Conservation (phyloP, 768 basidiomycete species). For the Mycena metata region DNA sequence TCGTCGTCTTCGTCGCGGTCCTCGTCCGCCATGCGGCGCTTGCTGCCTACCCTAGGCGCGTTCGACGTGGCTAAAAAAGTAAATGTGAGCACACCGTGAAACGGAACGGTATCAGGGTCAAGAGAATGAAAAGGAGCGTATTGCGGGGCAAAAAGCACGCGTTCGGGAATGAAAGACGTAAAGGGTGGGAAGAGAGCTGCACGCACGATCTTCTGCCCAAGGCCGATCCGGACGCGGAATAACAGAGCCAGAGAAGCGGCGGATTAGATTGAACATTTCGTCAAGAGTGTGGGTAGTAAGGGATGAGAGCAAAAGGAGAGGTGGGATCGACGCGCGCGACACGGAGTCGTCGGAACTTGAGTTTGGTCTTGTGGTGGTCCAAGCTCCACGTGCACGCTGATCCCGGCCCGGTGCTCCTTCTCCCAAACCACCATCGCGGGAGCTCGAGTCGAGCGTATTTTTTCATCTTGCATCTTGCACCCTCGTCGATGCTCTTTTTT, state of each 20-base stretch:
- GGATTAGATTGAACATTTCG: constrained; percentile 76
- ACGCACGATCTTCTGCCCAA: constrained; percentile 84
- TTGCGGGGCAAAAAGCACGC: constrained; percentile 42
- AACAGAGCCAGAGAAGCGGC: constrained; percentile 78
- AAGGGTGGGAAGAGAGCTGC: constrained; percentile 14
- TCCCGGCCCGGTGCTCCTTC: too few relatives aligned
- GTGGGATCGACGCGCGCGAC: constrained; percentile 8
- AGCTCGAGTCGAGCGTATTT: too few relatives aligned
- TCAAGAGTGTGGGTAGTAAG: background rate
- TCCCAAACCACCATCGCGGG: too few relatives aligned
- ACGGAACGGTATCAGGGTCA: constrained; percentile 26
- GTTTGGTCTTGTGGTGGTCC: constrained; percentile 22
- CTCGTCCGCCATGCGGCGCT: constrained; percentile 71
- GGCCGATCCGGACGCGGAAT: constrained; percentile 80
- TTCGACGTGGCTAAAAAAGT: constrained; percentile 74
- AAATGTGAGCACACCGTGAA: constrained; percentile 34
- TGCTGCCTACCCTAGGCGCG: constrained; percentile 76
- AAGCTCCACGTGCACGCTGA: too few relatives aligned
- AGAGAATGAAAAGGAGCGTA: constrained; percentile 19
- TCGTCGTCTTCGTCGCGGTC: constrained; percentile 58
- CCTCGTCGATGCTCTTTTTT: too few relatives aligned
- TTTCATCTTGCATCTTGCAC: too few relatives aligned
- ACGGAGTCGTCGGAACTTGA: constrained; percentile 17
- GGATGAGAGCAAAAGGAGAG: constrained; percentile 8
- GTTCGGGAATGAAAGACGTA: constrained; percentile 40